These are phyloP conservation scores for Scytalidium lignicola DNA, from an alignment of 2,329 filamentous ascomycete species.

Conservation along the genomic window DNA sequence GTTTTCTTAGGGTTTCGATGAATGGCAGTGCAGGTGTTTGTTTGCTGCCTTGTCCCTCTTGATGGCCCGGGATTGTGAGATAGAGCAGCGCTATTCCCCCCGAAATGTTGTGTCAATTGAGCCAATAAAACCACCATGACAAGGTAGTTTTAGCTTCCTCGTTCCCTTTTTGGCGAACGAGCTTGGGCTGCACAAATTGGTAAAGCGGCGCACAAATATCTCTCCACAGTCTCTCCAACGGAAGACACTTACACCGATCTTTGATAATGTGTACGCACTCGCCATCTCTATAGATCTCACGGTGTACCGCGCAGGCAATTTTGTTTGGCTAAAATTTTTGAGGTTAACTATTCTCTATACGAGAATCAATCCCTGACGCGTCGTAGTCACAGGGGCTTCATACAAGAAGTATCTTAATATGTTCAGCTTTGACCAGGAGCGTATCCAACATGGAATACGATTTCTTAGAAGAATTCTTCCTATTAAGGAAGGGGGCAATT, in stretches of 20 bases:
- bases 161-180: not conserved
- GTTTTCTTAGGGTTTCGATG: not conserved
- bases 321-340: too few species aligned
- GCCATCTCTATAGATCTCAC: too few species aligned
- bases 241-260: too few species aligned
- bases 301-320: too few species aligned
- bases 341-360: too few species aligned
- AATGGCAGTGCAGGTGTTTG: not conserved
- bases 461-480: not conserved
- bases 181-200: not conserved
- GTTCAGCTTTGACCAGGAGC: not conserved
- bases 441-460: not conserved
- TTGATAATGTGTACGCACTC: too few species aligned
- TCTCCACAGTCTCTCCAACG: not conserved
- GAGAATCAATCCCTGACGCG: too few species aligned
- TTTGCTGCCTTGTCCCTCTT: not conserved
- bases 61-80: not conserved
- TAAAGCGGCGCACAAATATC: not conserved
- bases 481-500: not conserved
- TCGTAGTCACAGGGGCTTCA: too few species aligned
- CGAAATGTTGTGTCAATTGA: not conserved
- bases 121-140: not conserved
- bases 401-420: too few species aligned
- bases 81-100: not conserved
- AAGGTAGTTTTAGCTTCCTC: not conserved